Evolutionary conservation across 257 asterid genomes (phyloP).

Genomic region (Thymus quinquecostatus): DNA sequence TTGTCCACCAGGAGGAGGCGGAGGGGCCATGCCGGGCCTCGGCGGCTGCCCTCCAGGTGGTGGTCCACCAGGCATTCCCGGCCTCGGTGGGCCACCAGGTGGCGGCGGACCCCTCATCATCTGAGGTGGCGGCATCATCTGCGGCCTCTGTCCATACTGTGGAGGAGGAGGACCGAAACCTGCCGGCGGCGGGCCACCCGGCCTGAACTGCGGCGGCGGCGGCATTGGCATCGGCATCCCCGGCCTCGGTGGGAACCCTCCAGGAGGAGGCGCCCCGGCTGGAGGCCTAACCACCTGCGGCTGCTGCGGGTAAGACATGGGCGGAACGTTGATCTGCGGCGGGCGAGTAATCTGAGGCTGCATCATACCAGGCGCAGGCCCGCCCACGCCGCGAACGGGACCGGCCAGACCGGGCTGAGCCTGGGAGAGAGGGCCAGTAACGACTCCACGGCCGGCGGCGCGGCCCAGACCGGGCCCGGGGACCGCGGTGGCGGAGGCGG

Average conservation of each 20-base stretch:
- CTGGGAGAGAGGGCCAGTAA: constrained; percentile 61
- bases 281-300: constrained; percentile 69
- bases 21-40: constrained; percentile 80
- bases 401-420: constrained; percentile 93
- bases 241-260: constrained; percentile 42
- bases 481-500: constrained; percentile 54
- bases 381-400: constrained; percentile 91
- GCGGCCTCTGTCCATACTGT: constrained; percentile 80
- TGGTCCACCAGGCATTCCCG: constrained; percentile 81
- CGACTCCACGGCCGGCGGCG: constrained; percentile 91
- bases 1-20: constrained; percentile 66
- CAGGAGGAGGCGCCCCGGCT: constrained; percentile 54
- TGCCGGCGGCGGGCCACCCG: constrained; percentile 59
- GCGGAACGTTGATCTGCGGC: constrained; percentile 71
- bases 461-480: constrained; percentile 90
- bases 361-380: constrained; percentile 97
- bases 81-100: constrained; percentile 72
- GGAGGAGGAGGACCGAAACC: constrained; percentile 59
- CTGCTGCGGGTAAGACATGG: constrained; percentile 64
- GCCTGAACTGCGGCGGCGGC: constrained; percentile 62
- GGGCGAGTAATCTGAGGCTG: constrained; percentile 94
- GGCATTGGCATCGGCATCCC: constrained; percentile 72
- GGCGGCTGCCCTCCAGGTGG: constrained; percentile 67
- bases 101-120: constrained; percentile 89
- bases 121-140: constrained; percentile 73